Base-by-base conservation (phyloP, 306 rosid species). In the Comarum palustre region DNA sequence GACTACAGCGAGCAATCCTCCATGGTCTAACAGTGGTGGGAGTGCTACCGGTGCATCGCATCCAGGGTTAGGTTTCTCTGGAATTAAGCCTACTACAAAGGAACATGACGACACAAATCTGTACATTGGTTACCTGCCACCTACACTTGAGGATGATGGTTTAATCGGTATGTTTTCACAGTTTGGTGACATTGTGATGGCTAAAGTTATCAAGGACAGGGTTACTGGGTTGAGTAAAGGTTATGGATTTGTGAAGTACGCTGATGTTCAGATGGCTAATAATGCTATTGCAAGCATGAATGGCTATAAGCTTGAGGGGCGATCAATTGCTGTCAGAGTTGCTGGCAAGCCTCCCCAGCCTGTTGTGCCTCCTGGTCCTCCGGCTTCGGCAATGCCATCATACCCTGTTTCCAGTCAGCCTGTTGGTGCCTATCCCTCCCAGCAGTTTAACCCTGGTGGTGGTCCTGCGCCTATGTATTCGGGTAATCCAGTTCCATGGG, bases 261-360 rank as follows among this genome's bases (percentile, higher is more conserved):
- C 96, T 42, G 97, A 94, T 83, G 29, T 88, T 36, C 95, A 91
- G 57, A 91, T 89, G 97, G 99, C 99, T 46, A 94, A 94, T 80
- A 89, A 77, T 79, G 99, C 97, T 31, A 94, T 87, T 66, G 48
- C 77, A 43, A 87, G 91, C 78, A 94, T 94, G 99, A 94, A 89
- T 78, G 99, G 97, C 71, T 91, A 84, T 82, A 96, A 91, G 72
- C 88, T 94, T 13, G 99, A 91, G 77, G 96, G 96, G 27, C 84
- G 97, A 76, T 91, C 97, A 38, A 91, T 94, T 83, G 99, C 99
- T 36, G 99, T 94, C 72, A 84, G 99, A 81, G 97, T 94, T 57
- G 97, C 99, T 31, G 99, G 99, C 68, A 88, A 84, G 90, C 99
- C 99, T 62, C 99, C 97, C 41, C 97, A 91, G 87, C 96, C 99